Base-by-base conservation (phyloP, 805 yeast species). In the Candida nitratophila region DNA sequence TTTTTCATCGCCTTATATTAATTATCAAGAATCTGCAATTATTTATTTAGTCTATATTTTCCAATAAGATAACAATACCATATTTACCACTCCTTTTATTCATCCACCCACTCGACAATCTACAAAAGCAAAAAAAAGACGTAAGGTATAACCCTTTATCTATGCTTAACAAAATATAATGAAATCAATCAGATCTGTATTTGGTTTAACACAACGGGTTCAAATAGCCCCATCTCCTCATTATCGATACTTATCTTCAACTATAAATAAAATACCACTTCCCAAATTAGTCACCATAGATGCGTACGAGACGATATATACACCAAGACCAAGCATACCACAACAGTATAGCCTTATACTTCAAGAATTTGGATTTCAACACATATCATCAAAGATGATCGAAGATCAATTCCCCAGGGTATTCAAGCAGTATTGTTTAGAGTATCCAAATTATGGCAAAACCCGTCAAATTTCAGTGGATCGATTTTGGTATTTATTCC, bases 371-470 rank as follows among this genome's bases (percentile, higher is more conserved):
- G 80, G 79, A 1, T 47, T 77, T 4, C 39, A 50, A 4, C n/a
- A 12, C 11, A 19, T 34, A 7, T 12, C 22, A n/a, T 12, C 22
- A 5, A 5, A 15, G n/a, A 17, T 15, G 21, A 33, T 33, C 4
- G 6, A 11, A 7, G 17, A 11, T 16, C 6, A 15, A 9, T 38
- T 26, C n/a, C 24, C 16, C 14, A 58, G 65, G 4, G 27, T 40
- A 2, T 76, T 70, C 59, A 52, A 64, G 22, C 51, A 58, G 14
- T 51, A 77, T 50, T 56, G 61, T 31, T 31, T 37, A 6, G 42
- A 62, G 47, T 75, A 63, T 52, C 89, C 90, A 10, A 80, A 81
- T 53, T 83, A 79, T 54, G 91, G 91, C 1, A 79, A 77, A 47
- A 39, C 45, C 2, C 43, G 55, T 1, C 53, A 55, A 0, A 48